A percentile compares a stretch with the other conserved stretches of the same genome.
Evolutionary conservation across 148 eudicot genomes (phyloP).

Genomic region (Rhododendron griersonianum): DNA sequence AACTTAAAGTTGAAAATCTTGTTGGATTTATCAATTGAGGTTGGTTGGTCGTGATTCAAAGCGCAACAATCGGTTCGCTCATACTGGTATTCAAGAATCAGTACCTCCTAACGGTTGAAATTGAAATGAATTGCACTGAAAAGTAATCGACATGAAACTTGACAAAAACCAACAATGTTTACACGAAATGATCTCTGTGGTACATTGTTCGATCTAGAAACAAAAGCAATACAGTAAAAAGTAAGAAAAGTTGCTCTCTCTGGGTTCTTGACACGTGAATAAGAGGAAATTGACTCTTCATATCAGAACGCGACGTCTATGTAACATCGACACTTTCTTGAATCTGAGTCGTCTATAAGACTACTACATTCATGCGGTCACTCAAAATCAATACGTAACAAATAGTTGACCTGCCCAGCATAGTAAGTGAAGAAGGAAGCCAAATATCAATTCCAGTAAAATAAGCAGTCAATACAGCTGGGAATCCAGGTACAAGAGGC

Average conservation of each 20-base stretch:
- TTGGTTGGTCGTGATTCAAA: not conserved
- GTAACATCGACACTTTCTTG: not conserved
- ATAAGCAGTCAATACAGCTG: conserved; percentile 25
- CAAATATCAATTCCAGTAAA: conserved; percentile 15
- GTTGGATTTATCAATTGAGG: not conserved
- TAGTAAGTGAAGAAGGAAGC: not conserved
- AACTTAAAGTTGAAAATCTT: not conserved
- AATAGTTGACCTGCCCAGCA: not conserved
- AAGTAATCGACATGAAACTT: not conserved
- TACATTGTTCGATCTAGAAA: not conserved
- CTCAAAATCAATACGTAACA: not conserved
- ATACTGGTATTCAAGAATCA: not conserved
- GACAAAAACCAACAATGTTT: not conserved
- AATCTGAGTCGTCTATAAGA: not conserved
- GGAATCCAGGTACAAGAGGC: conserved; percentile 31
- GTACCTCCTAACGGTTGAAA: not conserved
- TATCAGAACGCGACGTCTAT: not conserved
- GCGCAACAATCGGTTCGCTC: not conserved
- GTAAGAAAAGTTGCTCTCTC: not conserved
- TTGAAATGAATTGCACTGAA: not conserved
- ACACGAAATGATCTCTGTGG: not conserved
- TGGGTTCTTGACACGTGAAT: not conserved
- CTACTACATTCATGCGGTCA: not conserved
- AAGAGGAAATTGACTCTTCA: not conserved
- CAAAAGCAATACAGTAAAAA: not conserved